Conservation (phyloP, 2,329 filamentous ascomycete species). For the Grosmannia clavigera region DNA sequence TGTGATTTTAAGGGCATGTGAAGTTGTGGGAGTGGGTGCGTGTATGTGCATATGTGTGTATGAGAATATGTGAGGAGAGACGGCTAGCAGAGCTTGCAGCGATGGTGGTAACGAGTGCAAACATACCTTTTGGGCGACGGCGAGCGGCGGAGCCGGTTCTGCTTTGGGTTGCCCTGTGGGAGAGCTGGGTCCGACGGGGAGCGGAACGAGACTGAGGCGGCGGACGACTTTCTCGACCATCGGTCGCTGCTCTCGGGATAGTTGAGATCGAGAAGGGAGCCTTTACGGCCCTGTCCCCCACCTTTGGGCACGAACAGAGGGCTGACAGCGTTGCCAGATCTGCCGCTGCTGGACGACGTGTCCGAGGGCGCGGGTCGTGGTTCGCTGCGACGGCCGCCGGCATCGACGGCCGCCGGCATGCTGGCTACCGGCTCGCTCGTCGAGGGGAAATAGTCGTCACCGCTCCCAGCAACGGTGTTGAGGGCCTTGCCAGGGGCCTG, state of each 20-base stretch:
- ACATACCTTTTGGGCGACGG: conserved; percentile 37
- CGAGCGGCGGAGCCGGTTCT: conserved; percentile 30
- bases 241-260: conserved; percentile 22
- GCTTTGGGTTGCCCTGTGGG: conserved; percentile 34
- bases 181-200: conserved; percentile 29
- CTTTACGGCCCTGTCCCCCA: neutral
- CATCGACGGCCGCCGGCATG: neutral
- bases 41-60: neutral
- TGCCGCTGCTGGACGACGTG: conserved; percentile 3
- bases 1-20: neutral
- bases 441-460: conserved; percentile 16
- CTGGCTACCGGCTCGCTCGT: conserved; percentile 1
- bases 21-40: neutral
- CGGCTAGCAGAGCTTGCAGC: neutral
- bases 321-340: neutral
- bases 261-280: conserved; percentile 6
- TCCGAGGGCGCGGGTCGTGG: neutral
- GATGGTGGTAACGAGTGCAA: neutral
- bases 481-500: conserved; percentile 9
- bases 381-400: neutral
- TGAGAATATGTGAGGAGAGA: neutral
- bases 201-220: conserved; percentile 35
- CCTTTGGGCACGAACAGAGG: neutral
- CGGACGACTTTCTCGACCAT: conserved; percentile 31
- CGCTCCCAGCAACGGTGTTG: conserved; percentile 13